These are phyloP conservation scores for Artemisia argyi DNA, from an alignment of 129 eudicot genomes.

Conservation along the genomic window DNA sequence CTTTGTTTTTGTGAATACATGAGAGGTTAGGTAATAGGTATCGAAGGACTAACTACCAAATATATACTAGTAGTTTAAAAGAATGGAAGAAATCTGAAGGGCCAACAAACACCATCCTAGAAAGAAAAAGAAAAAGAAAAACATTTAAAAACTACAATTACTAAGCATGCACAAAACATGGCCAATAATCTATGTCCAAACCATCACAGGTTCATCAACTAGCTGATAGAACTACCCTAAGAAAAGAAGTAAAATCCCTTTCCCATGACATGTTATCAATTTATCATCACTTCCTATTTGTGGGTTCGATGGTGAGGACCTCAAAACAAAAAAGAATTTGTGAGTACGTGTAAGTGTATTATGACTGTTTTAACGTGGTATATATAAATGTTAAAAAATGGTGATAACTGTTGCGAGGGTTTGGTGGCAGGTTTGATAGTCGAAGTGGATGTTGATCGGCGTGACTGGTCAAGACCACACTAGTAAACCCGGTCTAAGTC, in stretches of 20 bases:
- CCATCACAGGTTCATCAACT: background rate
- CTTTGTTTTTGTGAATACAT: background rate
- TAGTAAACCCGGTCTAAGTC: too few relatives aligned
- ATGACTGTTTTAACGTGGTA: too few relatives aligned
- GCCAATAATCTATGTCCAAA: background rate
- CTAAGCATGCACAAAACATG: background rate
- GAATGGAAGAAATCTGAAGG: background rate
- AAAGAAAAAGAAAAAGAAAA: background rate
- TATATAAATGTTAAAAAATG: too few relatives aligned
- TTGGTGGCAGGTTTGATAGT: too few relatives aligned
- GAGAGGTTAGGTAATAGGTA: background rate
- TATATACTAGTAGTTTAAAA: background rate
- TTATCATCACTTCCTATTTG: too few relatives aligned
- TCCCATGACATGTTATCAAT: background rate
- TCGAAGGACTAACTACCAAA: background rate
- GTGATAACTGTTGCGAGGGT: too few relatives aligned
- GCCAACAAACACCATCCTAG: background rate
- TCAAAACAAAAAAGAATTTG: too few relatives aligned
- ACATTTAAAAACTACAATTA: background rate
- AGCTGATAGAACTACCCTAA: background rate
- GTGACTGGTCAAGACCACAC: too few relatives aligned
- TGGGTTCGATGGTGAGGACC: too few relatives aligned
- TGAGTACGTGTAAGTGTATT: too few relatives aligned
- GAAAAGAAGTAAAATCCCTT: background rate
- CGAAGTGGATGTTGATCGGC: too few relatives aligned